Evolutionary conservation across 2,329 filamentous ascomycete species (phyloP).

Genomic region (Colletotrichum cordylinicola): DNA sequence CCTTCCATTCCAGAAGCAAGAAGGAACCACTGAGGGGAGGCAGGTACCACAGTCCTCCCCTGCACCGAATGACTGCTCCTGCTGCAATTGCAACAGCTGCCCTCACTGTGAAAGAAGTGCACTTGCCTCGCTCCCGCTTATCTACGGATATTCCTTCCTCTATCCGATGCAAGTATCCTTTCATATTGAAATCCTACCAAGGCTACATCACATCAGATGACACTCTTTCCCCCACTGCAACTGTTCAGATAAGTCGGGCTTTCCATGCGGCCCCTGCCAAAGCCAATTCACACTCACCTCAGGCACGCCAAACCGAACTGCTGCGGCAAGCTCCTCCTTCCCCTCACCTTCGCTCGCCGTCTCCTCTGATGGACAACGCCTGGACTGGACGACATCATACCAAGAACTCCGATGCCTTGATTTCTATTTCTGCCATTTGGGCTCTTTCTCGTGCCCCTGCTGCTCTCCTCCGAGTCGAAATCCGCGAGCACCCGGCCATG

Average conservation of each 20-base stretch:
- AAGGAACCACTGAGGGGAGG: conserved; percentile 3
- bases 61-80: background rate
- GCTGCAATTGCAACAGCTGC: background rate
- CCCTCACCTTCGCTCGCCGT: background rate
- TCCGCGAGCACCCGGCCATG: background rate
- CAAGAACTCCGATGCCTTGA: conserved; percentile 5
- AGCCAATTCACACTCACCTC: background rate
- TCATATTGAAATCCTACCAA: background rate
- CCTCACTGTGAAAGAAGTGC: background rate
- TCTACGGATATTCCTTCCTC: conserved; percentile 1
- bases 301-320: background rate
- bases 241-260: background rate
- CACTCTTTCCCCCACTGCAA: background rate
- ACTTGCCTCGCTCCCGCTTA: background rate
- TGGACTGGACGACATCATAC: conserved; percentile 14
- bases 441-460: background rate
- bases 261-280: background rate
- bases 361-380: background rate
- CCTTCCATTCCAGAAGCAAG: conserved; percentile 15
- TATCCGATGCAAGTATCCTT: background rate
- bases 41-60: background rate
- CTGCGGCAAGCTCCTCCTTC: background rate
- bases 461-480: background rate
- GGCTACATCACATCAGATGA: conserved; percentile 16
- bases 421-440: background rate